These are phyloP conservation scores for Cystobasidiaceae sp. DNA, from an alignment of 1,284 basidiomycete species.

Conservation along the genomic window DNA sequence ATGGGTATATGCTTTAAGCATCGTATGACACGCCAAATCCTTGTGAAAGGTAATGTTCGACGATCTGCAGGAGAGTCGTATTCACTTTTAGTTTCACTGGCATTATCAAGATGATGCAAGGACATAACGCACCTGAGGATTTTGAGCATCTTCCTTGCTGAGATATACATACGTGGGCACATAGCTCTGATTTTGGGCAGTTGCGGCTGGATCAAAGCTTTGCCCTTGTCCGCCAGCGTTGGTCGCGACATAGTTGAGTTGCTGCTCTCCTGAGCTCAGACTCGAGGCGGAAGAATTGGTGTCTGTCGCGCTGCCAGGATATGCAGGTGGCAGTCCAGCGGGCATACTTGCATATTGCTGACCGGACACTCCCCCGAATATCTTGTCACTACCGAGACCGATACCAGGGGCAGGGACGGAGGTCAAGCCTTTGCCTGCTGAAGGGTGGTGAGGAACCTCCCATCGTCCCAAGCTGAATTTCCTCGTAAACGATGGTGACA, in stretches of 20 bases:
- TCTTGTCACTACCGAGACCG: no score
- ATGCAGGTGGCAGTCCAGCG: neutral
- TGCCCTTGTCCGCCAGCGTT: neutral
- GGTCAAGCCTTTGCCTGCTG: no score
- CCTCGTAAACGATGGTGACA: conserved; percentile 18
- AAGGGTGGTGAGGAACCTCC: conserved; percentile 22
- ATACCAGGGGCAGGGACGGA: no score
- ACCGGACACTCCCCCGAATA: no score
- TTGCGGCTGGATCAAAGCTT: conserved; percentile 11
- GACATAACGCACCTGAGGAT: conserved; percentile 22
- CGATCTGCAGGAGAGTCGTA: conserved; percentile 6
- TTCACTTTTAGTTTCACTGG: neutral
- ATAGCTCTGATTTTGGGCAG: neutral
- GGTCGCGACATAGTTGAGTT: conserved; percentile 8
- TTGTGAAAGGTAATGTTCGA: conserved; percentile 27
- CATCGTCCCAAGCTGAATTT: conserved; percentile 25
- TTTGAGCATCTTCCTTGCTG: conserved; percentile 29
- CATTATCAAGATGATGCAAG: neutral
- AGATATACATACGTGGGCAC: conserved; percentile 26
- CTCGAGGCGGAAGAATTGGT: conserved; percentile 1
- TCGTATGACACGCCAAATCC: conserved; percentile 30
- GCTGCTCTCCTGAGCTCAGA: neutral
- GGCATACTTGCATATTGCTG: neutral
- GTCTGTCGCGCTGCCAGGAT: neutral
- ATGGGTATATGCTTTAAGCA: no score